Base-by-base conservation (phyloP, 352 stramenopile species). In the Phytopythium delawarense region DNA sequence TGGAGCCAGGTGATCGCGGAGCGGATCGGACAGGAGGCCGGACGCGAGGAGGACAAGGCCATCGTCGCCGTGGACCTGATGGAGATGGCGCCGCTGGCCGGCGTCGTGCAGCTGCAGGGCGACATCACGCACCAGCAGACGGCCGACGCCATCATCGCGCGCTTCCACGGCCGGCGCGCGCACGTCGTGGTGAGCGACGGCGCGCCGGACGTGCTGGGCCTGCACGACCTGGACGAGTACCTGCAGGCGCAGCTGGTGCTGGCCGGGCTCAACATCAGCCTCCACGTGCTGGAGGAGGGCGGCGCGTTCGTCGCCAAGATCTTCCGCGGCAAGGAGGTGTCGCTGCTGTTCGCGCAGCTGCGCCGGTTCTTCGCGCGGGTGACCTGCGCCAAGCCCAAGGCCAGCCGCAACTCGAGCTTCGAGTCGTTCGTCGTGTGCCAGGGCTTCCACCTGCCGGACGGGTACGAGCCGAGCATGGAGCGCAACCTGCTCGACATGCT, bases 111-210 rank as follows among this genome's bases (percentile, higher is more conserved):
- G 56, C 65, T 94, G 44, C 70, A 94, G 64, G 85, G 84, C 34
- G 87, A 96, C 70, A 93, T 96, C 68, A 96, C 85, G 44, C 76
- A 88, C 75, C 78, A 89, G 52, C 61, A 72, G 18, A 94, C 87
- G 1, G 82, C 81, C 2, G 84, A 92, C 62, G 71, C 66, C 40
- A 93, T 93, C 67, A 78, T 93, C 51, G 70, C 73, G 32, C 78
- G 74, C 23, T 92, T 93, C 57, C 51, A 68, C 2, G 84, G 84
- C 34, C 66, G 94, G 34, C 90, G 96, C 34, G 97, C 97, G 25
- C 95, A 99, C 58, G 72, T 99, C 1, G 97, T 99, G 7, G 92
- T 99, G 13, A 99, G 96, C 63, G 98, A 99, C 78, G 98, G 98
- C 49, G 98, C 98, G 7, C 98, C 98, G 1, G 98, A 99, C 63